Conservation (phyloP, 371 early-diverging fungal species). For the Syncephalastrum contaminatum region DNA sequence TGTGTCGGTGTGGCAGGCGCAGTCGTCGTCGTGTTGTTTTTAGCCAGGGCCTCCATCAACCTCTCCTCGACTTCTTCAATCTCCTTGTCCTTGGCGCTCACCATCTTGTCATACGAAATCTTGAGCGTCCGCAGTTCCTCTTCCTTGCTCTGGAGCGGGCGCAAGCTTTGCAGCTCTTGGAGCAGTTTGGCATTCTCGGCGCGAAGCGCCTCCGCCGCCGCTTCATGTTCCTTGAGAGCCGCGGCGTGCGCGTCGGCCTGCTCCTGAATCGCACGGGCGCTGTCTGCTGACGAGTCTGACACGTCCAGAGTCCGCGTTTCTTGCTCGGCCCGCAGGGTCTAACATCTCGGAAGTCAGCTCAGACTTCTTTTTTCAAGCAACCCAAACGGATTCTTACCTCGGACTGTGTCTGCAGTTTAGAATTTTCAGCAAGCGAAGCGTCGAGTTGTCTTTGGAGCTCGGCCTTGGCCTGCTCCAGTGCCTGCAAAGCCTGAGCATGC, state of each 20-base stretch:
- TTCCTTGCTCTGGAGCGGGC: slow-evolving; percentile 13
- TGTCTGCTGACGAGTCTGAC: neutral
- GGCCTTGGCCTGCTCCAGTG: slow-evolving; percentile 6
- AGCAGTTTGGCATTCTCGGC: slow-evolving; percentile 5
- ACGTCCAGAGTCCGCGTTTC: no score
- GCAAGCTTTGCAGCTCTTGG: neutral
- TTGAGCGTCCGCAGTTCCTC: slow-evolving; percentile 21
- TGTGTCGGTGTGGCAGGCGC: slow-evolving; percentile 9
- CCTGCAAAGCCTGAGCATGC: slow-evolving; percentile 12
- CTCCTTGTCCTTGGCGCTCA: slow-evolving; percentile 38
- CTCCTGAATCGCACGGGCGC: slow-evolving; percentile 10
- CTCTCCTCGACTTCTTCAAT: slow-evolving; percentile 38
- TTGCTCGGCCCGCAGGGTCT: no score
- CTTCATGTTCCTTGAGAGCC: neutral
- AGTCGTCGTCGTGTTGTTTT: neutral
- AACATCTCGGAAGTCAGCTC: no score
- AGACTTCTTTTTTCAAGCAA: neutral
- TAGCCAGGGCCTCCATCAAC: slow-evolving; percentile 23
- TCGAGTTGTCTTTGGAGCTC: slow-evolving; percentile 11
- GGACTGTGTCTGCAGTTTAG: slow-evolving; percentile 7
- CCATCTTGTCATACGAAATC: slow-evolving; percentile 38
- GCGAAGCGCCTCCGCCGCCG: slow-evolving; percentile 11
- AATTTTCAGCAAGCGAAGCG: slow-evolving; percentile 3
- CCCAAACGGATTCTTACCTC: slow-evolving; percentile 10
- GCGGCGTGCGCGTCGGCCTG: neutral